Evolutionary conservation across 2,329 filamentous ascomycete genomes (phyloP).

Genomic region (Pseudopithomyces maydicus): DNA sequence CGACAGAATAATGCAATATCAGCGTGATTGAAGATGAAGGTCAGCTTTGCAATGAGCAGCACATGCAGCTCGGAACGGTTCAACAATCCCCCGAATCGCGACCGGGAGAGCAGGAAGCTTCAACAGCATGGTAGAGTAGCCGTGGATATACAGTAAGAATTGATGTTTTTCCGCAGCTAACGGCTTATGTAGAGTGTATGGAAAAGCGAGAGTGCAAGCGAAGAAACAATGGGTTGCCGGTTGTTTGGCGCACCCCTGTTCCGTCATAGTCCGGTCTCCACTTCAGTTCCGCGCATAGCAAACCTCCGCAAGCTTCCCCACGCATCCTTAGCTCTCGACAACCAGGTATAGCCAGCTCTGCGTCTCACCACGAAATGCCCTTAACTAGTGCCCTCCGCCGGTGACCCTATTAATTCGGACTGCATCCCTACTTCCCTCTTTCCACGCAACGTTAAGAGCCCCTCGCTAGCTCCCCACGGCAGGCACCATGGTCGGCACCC

Average conservation of each 20-base stretch:
- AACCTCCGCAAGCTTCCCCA: conserved; percentile 32
- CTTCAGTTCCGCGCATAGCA: conserved; percentile 20
- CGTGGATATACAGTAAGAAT: no score
- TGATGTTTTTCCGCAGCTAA: no score
- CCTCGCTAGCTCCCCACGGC: conserved; percentile 17
- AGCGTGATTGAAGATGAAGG: no score
- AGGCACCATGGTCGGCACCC: conserved; percentile 57
- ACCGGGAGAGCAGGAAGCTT: no score
- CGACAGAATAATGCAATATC: no score
- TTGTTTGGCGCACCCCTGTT: conserved; percentile 20
- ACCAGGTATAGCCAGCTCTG: conserved; percentile 4
- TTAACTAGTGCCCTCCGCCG: background rate
- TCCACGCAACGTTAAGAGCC: conserved; percentile 23
- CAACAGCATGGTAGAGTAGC: no score
- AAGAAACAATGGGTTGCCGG: no score
- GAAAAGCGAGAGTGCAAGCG: no score
- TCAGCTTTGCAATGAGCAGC: no score
- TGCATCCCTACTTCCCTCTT: conserved; percentile 7
- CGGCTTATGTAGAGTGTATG: no score
- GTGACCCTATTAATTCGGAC: background rate
- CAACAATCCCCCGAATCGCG: no score
- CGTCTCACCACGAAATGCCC: background rate
- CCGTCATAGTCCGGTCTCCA: conserved; percentile 27
- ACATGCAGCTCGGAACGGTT: no score
- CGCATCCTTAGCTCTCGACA: conserved; percentile 13